phyloP scores from a whole-genome alignment of 805 yeast species.

The Ogataea ramenticola region DNA sequence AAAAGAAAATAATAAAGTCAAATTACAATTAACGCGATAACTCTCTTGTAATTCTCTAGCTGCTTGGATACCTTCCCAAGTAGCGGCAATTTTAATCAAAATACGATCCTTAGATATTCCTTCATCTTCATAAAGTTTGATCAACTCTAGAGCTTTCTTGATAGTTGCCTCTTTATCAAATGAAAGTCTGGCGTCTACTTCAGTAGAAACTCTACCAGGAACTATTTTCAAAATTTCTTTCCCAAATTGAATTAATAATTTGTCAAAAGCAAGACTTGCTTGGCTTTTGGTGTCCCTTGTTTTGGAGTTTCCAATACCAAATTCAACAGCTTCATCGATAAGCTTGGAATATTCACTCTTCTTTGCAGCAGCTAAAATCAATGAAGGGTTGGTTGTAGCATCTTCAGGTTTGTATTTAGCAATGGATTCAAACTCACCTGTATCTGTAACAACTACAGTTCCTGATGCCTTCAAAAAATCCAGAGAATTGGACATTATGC shows the following conservation, averaged over 20 bases:
- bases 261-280: conserved; percentile 70
- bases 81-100: conserved; percentile 85
- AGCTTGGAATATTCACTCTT: conserved; percentile 71
- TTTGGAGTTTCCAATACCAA: conserved; percentile 34
- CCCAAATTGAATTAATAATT: conserved; percentile 84
- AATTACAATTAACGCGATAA: conserved; percentile 77
- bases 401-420: conserved; percentile 93
- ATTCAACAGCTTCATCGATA: conserved; percentile 75
- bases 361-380: conserved; percentile 82
- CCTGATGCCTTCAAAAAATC: conserved; percentile 83
- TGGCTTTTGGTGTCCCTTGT: conserved; percentile 37
- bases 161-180: conserved; percentile 83
- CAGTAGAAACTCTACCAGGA: conserved; percentile 93
- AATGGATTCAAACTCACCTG: conserved; percentile 89
- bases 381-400: conserved; percentile 90
- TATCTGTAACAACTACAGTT: conserved; percentile 86
- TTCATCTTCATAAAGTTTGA: conserved; percentile 64
- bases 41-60: conserved; percentile 80
- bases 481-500: conserved; percentile 19
- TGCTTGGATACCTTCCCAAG: conserved; percentile 95
- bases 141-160: conserved; percentile 78
- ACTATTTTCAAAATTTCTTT: conserved; percentile 75
- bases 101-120: conserved; percentile 79
- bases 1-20: conserved; percentile 81
- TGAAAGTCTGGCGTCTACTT: conserved; percentile 89